These are phyloP conservation scores for Senecio squalidus DNA, from an alignment of 140 eudicot species.

Conservation along the genomic window DNA sequence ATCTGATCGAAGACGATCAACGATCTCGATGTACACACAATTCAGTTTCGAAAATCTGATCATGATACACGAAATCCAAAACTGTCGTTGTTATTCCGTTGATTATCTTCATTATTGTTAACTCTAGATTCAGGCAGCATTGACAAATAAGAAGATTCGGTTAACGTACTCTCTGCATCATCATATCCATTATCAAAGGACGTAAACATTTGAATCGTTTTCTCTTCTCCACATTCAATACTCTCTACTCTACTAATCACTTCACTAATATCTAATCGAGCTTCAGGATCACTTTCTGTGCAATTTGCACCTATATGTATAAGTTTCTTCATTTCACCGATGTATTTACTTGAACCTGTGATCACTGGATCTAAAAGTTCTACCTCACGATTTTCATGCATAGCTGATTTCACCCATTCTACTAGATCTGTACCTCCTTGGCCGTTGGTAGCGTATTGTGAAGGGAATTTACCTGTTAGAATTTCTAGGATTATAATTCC, in stretches of 20 bases:
- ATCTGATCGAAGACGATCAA: no score
- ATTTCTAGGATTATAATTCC: conserved; percentile 75
- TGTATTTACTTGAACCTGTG: conserved; percentile 22
- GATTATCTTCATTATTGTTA: conserved; percentile 11
- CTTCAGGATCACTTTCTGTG: conserved; percentile 40
- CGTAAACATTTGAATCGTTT: conserved; percentile 16
- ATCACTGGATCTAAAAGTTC: conserved; percentile 69
- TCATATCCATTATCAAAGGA: conserved; percentile 21
- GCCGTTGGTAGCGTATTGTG: conserved; percentile 43
- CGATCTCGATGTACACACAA: no score
- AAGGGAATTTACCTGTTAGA: conserved; percentile 60
- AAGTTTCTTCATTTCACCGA: conserved; percentile 39
- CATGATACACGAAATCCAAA: conserved; percentile 17
- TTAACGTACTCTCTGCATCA: conserved; percentile 23
- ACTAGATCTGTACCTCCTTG: conserved; percentile 67
- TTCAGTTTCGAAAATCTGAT: background rate
- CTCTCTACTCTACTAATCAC: conserved; percentile 47
- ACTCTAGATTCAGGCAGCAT: conserved; percentile 8
- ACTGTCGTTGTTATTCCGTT: conserved; percentile 17
- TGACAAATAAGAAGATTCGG: conserved; percentile 19
- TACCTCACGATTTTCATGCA: conserved; percentile 44
- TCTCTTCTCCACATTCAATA: conserved; percentile 31
- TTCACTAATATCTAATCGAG: conserved; percentile 48
- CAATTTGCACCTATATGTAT: conserved; percentile 62
- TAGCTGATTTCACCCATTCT: conserved; percentile 55